phyloP scores from a whole-genome alignment of 2,329 filamentous ascomycete species.

The Colletotrichum agaves region DNA sequence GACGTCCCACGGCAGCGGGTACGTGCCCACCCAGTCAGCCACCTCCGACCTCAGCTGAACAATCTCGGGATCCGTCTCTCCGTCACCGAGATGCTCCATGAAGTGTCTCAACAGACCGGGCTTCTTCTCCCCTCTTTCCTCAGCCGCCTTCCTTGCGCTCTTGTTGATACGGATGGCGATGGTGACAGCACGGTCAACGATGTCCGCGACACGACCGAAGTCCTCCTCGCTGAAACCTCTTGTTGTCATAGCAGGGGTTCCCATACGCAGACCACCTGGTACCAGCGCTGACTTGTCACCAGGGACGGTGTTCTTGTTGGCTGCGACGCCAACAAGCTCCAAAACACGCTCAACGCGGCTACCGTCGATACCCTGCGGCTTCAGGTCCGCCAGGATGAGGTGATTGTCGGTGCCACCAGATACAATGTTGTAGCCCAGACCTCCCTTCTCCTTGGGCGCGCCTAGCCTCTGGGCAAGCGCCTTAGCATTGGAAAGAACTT shows the following conservation, averaged over 20 bases:
- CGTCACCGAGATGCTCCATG: constrained; percentile 74
- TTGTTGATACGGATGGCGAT: constrained; percentile 83
- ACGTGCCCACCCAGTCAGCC: constrained; percentile 81
- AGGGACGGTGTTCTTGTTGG: constrained; percentile 99
- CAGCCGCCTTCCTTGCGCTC: constrained; percentile 74
- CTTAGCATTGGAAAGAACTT: constrained; percentile 91
- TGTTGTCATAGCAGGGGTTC: constrained; percentile 97
- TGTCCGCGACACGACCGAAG: constrained; percentile 86
- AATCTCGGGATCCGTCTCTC: constrained; percentile 76
- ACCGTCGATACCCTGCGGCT: constrained; percentile 87
- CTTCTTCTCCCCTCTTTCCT: constrained; percentile 74
- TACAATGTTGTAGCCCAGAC: constrained; percentile 88
- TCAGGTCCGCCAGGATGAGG: constrained; percentile 91
- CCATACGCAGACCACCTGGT: constrained; percentile 92
- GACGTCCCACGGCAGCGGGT: constrained; percentile 74
- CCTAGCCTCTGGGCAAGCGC: constrained; percentile 78
- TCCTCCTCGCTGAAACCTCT: constrained; percentile 91
- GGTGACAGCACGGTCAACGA: constrained; percentile 84
- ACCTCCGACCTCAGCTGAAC: constrained; percentile 79
- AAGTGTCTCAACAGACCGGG: constrained; percentile 74
- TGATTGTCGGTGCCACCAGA: constrained; percentile 97
- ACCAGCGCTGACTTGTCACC: constrained; percentile 94
- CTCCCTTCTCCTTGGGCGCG: constrained; percentile 76
- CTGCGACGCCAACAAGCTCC: constrained; percentile 93
- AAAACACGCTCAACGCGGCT: constrained; percentile 89